phyloP scores from a whole-genome alignment of 345 rosid species.

The Eucalyptus cladocalyx region DNA sequence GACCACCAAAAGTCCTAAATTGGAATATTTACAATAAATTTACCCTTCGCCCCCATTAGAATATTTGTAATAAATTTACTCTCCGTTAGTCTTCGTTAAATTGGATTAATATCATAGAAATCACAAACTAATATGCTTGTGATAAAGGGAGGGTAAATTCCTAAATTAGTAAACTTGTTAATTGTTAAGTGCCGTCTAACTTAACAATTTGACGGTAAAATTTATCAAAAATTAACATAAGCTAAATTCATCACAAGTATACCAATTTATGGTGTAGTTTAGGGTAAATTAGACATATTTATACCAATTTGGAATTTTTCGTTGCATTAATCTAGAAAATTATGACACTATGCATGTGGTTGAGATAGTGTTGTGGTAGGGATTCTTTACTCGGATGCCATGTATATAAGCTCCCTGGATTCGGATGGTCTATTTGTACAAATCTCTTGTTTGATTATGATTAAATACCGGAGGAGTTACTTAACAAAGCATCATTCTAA shows the following conservation, averaged over 20 bases:
- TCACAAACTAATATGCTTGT: too few species aligned
- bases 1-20: too few species aligned
- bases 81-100: accelerated
- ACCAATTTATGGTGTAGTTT: accelerated
- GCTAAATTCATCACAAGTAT: too few species aligned
- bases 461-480: background rate
- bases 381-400: background rate
- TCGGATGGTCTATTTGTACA: background rate
- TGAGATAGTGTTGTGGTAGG: background rate
- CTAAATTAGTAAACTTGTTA: accelerated
- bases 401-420: background rate
- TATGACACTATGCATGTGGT: background rate
- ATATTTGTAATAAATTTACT: too few species aligned
- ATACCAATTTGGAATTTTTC: accelerated
- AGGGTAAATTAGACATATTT: too few species aligned
- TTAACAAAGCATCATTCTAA: background rate
- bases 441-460: background rate
- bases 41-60: too few species aligned
- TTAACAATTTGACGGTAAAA: too few species aligned
- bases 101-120: too few species aligned
- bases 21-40: background rate
- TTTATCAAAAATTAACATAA: too few species aligned
- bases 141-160: background rate
- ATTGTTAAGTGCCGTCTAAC: background rate
- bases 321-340: background rate